Conservation (phyloP, 768 basidiomycete genomes). For the Phanerochaete carnosa region DNA sequence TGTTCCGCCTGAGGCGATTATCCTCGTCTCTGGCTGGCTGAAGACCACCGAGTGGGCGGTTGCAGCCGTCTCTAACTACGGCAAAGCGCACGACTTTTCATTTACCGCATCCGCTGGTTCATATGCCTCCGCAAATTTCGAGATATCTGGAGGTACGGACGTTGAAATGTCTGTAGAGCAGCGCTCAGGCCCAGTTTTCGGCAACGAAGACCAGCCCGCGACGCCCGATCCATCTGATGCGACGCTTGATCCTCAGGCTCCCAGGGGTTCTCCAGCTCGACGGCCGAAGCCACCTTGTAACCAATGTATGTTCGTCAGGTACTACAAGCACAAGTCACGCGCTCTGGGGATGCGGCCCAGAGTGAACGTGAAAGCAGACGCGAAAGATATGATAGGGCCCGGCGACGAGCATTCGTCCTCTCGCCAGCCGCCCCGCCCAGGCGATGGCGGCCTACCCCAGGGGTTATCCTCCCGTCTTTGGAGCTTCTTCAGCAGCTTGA, state of each 20-base stretch:
- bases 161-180: not conserved
- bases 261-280: too few relatives aligned
- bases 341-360: not conserved
- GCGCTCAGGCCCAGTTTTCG: not conserved
- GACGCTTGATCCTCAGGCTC: not conserved
- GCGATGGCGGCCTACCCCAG: too few relatives aligned
- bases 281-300: too few relatives aligned
- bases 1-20: slow-evolving; percentile 3
- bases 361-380: not conserved
- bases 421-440: too few relatives aligned
- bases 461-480: too few relatives aligned
- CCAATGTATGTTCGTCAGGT: not conserved
- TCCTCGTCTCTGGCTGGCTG: slow-evolving; percentile 16
- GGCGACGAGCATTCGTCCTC: too few relatives aligned
- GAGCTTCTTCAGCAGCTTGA: too few relatives aligned
- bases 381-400: too few relatives aligned
- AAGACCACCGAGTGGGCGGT: slow-evolving; percentile 17
- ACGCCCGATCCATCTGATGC: not conserved
- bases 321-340: slow-evolving; percentile 4
- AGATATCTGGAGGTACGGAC: not conserved
- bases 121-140: not conserved
- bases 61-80: slow-evolving; percentile 3
- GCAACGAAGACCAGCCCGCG: not conserved
- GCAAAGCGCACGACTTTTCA: not conserved
- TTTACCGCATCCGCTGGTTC: not conserved